Percentiles rank a stretch among this genome's conserved stretches.
Evolutionary conservation across 148 eudicot genomes (phyloP).

Genomic region (Cornus florida): DNA sequence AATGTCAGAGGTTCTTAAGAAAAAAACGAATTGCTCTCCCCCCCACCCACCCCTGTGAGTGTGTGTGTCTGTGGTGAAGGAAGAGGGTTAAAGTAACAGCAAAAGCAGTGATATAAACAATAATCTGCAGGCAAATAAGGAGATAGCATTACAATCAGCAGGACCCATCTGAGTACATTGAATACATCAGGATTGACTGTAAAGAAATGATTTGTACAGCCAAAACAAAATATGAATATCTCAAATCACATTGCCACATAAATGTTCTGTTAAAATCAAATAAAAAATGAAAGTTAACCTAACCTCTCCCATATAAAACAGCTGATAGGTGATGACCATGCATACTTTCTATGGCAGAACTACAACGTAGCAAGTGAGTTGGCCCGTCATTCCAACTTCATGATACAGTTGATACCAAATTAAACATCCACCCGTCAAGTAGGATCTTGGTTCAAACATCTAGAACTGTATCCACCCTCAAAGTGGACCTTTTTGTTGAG

Average conservation of each 20-base stretch:
- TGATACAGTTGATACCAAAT: not conserved
- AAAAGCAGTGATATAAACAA: not conserved
- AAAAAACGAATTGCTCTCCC: not conserved
- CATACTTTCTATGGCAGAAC: not conserved
- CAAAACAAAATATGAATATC: not conserved
- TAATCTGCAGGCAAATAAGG: no score
- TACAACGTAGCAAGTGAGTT: not conserved
- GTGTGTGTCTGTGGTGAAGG: not conserved
- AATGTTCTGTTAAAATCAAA: not conserved
- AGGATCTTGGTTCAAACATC: not conserved
- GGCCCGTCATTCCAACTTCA: not conserved
- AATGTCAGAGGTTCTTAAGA: not conserved
- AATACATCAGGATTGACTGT: not conserved
- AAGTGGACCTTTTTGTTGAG: not conserved
- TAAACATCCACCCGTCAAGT: not conserved
- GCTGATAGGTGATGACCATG: not conserved
- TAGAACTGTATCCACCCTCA: not conserved
- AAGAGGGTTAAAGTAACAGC: not conserved
- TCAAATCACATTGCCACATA: not conserved
- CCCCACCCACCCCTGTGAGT: no score
- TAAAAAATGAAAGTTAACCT: not conserved
- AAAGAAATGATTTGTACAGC: not conserved
- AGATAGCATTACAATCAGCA: not conserved
- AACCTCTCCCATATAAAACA: not conserved
- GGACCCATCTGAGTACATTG: not conserved